These are phyloP conservation scores for Xanthoparmelia taractica DNA, from an alignment of 495 filamentous ascomycete species.

Conservation along the genomic window DNA sequence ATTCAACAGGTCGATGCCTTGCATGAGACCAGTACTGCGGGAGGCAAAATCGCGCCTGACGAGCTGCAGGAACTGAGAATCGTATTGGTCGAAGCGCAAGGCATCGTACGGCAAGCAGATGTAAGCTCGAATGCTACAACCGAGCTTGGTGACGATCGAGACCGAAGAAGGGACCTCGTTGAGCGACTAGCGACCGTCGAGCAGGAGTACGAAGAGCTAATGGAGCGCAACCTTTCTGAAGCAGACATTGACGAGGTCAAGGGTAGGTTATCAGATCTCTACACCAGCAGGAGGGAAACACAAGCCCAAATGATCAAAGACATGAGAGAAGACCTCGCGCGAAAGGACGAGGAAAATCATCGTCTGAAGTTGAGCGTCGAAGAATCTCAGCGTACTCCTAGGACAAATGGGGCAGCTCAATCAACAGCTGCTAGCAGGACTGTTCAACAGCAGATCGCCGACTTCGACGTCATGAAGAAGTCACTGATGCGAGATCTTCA, in stretches of 20 bases:
- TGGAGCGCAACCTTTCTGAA: conserved; percentile 71
- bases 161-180: conserved; percentile 63
- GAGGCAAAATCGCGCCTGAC: conserved; percentile 73
- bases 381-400: conserved; percentile 63
- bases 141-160: conserved; percentile 53
- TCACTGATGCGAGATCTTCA: conserved; percentile 96
- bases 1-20: conserved; percentile 75
- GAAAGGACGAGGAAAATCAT: conserved; percentile 68
- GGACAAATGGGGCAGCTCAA: conserved; percentile 48
- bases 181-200: conserved; percentile 62
- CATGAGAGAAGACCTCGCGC: conserved; percentile 60
- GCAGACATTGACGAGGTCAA: conserved; percentile 80
- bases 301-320: conserved; percentile 63
- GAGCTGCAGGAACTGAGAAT: conserved; percentile 68
- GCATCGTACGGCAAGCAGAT: conserved; percentile 88
- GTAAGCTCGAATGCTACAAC: conserved; percentile 63
- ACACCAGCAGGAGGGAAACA: conserved; percentile 62
- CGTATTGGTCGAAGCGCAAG: conserved; percentile 78
- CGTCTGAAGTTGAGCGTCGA: conserved; percentile 66
- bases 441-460: conserved; percentile 93
- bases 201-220: conserved; percentile 69
- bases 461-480: conserved; percentile 99
- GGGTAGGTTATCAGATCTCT: conserved; percentile 64
- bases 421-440: conserved; percentile 72
- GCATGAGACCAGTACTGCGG: conserved; percentile 63